Conservation (phyloP, 1,284 basidiomycete species). For the Boletus semigastroideus region DNA sequence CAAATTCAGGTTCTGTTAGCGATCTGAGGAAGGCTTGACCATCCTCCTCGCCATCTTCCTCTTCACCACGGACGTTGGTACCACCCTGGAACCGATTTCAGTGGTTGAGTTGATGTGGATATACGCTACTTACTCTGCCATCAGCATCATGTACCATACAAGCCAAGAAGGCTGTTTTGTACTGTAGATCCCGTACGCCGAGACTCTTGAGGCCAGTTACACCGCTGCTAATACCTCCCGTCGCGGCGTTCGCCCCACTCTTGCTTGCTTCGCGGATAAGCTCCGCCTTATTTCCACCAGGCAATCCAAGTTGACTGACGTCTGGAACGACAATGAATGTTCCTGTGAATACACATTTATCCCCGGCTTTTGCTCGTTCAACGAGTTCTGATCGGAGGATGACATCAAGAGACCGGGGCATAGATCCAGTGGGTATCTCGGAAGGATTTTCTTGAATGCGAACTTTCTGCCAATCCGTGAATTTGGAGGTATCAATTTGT, state of each 20-base stretch:
- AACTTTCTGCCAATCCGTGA: conserved; percentile 99
- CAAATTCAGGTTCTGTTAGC: conserved; percentile 91
- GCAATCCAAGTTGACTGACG: conserved; percentile 93
- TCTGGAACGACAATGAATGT: conserved; percentile 99
- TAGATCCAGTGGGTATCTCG: conserved; percentile 97
- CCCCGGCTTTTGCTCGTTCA: conserved; percentile 97
- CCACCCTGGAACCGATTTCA: conserved; percentile 50
- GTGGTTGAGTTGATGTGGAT: conserved; percentile 2
- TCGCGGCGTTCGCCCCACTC: conserved; percentile 56
- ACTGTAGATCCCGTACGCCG: conserved; percentile 94
- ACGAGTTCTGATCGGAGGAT: conserved; percentile 95
- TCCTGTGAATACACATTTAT: conserved; percentile 98
- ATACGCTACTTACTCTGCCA: conserved; percentile 60
- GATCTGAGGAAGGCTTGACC: conserved; percentile 82
- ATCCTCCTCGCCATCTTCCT: conserved; percentile 75
- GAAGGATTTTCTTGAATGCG: conserved; percentile 99
- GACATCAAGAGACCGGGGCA: conserved; percentile 96
- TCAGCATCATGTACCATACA: conserved; percentile 97
- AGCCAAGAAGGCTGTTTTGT: conserved; percentile 98
- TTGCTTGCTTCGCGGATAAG: conserved; percentile 85
- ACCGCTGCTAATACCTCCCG: conserved; percentile 77
- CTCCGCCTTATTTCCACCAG: conserved; percentile 90
- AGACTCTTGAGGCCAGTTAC: conserved; percentile 94
- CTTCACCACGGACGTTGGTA: conserved; percentile 86
- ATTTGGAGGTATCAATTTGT: conserved; percentile 95